Percentiles rank a stretch among this genome's conserved stretches.
Evolutionary conservation across 371 early-diverging fungal species (phyloP).

Genomic region (Umbelopsis sp.): DNA sequence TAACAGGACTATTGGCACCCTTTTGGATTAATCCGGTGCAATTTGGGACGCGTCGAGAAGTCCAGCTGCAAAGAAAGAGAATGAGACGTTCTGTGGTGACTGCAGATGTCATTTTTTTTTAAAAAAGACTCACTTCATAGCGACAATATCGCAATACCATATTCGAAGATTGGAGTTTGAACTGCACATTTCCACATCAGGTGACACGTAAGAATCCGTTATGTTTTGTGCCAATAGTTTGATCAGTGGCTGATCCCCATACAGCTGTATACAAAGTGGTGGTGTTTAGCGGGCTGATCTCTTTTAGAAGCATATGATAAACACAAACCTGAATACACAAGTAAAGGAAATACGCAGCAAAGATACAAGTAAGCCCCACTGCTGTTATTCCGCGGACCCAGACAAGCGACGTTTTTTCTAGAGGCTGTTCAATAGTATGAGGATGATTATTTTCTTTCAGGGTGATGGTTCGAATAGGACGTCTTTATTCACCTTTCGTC

Average conservation of each 20-base stretch:
- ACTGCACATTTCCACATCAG: conserved; percentile 44
- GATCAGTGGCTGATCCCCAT: conserved; percentile 37
- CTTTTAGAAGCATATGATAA: conserved; percentile 10
- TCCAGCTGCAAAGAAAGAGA: conserved; percentile 15
- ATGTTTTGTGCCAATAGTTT: conserved; percentile 36
- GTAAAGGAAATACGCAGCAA: background rate
- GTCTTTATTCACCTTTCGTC: background rate
- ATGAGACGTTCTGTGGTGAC: conserved; percentile 21
- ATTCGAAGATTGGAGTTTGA: conserved; percentile 34
- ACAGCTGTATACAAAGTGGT: conserved; percentile 24
- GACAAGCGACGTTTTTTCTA: conserved; percentile 3
- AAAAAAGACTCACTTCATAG: conserved; percentile 29
- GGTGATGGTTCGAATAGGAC: background rate
- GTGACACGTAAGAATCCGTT: conserved; percentile 23
- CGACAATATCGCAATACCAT: conserved; percentile 30
- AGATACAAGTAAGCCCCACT: background rate
- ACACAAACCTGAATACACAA: conserved; percentile 37
- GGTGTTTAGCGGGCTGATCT: background rate
- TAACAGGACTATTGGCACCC: background rate
- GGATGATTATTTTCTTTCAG: background rate
- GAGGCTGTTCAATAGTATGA: background rate
- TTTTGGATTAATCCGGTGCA: background rate
- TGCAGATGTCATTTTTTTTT: background rate
- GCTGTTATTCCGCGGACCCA: conserved; percentile 14
- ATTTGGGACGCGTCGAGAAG: background rate